Evolutionary conservation across 176 grass and related monocot genomes (phyloP).

Genomic region (maize (Zea mays)): DNA sequence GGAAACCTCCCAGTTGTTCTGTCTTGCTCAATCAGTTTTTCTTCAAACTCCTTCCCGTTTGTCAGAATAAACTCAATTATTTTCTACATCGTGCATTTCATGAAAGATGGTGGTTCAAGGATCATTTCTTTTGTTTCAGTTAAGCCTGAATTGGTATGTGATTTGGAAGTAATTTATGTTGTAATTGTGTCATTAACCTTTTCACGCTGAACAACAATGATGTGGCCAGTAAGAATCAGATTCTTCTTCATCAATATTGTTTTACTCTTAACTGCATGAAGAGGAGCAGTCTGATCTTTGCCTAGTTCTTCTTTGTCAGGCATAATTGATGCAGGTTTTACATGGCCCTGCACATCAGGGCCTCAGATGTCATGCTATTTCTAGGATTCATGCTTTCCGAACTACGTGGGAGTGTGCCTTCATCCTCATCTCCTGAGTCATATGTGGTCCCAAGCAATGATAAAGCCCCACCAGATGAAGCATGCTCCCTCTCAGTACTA

Average conservation of each 20-base stretch:
- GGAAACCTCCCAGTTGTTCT: slow-evolving; percentile 70
- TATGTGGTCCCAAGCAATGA: slow-evolving; percentile 88
- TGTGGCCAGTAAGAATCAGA: slow-evolving; percentile 32
- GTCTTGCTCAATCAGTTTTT: slow-evolving; percentile 88
- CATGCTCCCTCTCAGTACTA: slow-evolving; percentile 26
- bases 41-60: slow-evolving; percentile 90
- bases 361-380: not conserved
- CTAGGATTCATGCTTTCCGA: slow-evolving; percentile 25
- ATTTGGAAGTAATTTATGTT: slow-evolving; percentile 13
- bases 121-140: slow-evolving; percentile 58
- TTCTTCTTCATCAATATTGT: slow-evolving; percentile 66
- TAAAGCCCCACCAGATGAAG: slow-evolving; percentile 52
- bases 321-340: slow-evolving; percentile 3
- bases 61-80: slow-evolving; percentile 89
- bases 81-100: slow-evolving; percentile 85
- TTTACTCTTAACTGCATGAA: slow-evolving; percentile 50
- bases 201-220: slow-evolving; percentile 26
- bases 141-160: slow-evolving; percentile 34
- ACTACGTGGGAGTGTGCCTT: slow-evolving; percentile 30
- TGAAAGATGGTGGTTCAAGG: slow-evolving; percentile 82
- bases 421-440: slow-evolving; percentile 79
- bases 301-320: slow-evolving; percentile 43
- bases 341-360: slow-evolving; percentile 3
- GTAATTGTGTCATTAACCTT: slow-evolving; percentile 42
- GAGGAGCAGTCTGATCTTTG: slow-evolving; percentile 16